Evolutionary conservation across 441 rosid genomes (phyloP), one percentile per base, ranked within the genome.

Genomic region (Erysimum pusillum): DNA sequence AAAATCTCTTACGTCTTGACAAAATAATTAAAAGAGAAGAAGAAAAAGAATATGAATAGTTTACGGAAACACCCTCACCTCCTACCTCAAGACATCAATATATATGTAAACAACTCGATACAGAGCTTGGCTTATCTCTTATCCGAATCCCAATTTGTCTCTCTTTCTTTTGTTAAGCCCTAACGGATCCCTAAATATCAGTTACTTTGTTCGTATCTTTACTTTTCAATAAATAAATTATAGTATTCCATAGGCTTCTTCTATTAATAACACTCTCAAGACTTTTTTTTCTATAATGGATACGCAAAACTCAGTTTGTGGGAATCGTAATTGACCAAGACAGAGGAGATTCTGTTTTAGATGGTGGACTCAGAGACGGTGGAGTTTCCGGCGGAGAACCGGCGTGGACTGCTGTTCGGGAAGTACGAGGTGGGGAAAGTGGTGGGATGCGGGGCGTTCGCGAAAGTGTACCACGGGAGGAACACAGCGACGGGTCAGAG

Each of bases 381-480:
- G 8, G 78, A 48, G 34, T 9, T 12, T 0, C 9, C 67, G 64
- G 49, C 46, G 75, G 81, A 51, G 57, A 60, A 59, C 4, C 12
- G 64, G 32, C 70, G 63, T 57, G 62, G 69, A 11, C 3, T 8
- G 4, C 74, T 86, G 9, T 67, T 86, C 51, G 89, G 84, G 0
- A 86, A 84, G 44, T 89, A 89, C 82, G 90, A 88, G 85, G n/a
- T 88, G 0, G 92, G 92, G 34, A 84, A 71, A 65, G 4, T 89
- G 54, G 80, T 89, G 54, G 94, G 94, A 3, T 70, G 84, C 20
- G 94, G 91, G 0, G 91, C 91, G 6, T 89, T 87, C 68, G 91
- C 88, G 0, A 89, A 89, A 65, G 94, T 89, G 46, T 87, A 89
- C 73, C 83, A 83, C 65, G 90, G 80, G 3, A 52, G 91, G 6